Percentiles rank a stretch among this genome's conserved stretches.
Evolutionary conservation across 176 grass and related monocot species (phyloP).

Genomic region (Rhynchospora breviuscula): DNA sequence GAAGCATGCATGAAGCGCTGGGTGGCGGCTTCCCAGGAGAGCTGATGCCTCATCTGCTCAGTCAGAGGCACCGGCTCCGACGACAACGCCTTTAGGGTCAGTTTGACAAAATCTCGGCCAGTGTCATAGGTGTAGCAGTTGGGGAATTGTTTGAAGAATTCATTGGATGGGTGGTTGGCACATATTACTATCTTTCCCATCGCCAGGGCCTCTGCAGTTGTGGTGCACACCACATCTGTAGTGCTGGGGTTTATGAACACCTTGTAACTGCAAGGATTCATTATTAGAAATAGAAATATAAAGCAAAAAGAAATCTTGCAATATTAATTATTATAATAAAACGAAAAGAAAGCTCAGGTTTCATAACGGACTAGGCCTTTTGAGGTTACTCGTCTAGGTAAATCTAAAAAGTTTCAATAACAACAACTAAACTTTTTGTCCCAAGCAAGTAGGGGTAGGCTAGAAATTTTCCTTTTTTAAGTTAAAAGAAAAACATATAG

Average conservation of each 20-base stretch:
- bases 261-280: slow-evolving; percentile 68
- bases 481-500: not conserved
- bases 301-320: not conserved
- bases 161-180: slow-evolving; percentile 82
- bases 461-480: not conserved
- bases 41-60: slow-evolving; percentile 52
- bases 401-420: not conserved
- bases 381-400: not conserved
- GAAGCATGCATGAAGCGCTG: slow-evolving; percentile 67
- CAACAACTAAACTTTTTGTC: too few relatives aligned
- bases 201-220: slow-evolving; percentile 84
- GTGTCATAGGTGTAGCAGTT: slow-evolving; percentile 85
- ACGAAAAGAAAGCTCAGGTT: not conserved
- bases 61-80: slow-evolving; percentile 58
- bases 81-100: slow-evolving; percentile 54
- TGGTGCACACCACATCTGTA: slow-evolving; percentile 93
- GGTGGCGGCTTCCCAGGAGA: slow-evolving; percentile 94
- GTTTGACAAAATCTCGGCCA: slow-evolving; percentile 53
- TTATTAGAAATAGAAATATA: not conserved
- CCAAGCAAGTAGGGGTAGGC: too few relatives aligned
- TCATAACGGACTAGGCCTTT: not conserved
- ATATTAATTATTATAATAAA: not conserved
- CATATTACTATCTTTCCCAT: slow-evolving; percentile 98
- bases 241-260: slow-evolving; percentile 98
- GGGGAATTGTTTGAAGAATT: slow-evolving; percentile 90